Evolutionary conservation across 768 basidiomycete genomes (phyloP), one percentile per base, ranked within the genome.

Genomic region (Rhizopogon sp.): DNA sequence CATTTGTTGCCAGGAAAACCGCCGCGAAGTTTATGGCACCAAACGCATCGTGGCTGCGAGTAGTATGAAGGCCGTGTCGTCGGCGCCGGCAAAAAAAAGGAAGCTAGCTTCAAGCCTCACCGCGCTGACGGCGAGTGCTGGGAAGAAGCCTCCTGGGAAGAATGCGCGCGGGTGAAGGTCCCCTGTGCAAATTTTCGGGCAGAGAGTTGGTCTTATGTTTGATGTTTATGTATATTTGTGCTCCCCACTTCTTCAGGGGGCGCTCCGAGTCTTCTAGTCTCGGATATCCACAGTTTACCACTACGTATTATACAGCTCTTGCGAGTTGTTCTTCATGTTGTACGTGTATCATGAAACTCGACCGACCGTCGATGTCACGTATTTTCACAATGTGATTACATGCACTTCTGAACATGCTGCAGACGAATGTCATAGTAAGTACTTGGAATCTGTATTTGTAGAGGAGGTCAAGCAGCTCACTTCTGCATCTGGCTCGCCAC

Each of bases 1-100:
- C n/a, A 6, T 9, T 7, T 35, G 11, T 7, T 49, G 52, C 35
- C 58, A 82, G 79, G 68, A 68, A 35, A 78, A 77, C 52, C 72
- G 65, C 35, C 70, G 72, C 13, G 74, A 76, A 59, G 57, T 72
- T 14, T 69, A 66, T 3, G 51, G 66, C 16, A 64, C 69, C 50
- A 68, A 60, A 62, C 72, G 58, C 60, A 71, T 43, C 45, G 35
- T 52, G 5, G 58, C 58, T 35, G 41, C 54, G 29, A 42, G 35
- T 14, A 39, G 46, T 45, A 9, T 43, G 33, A 61, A 57, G 49
- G 46, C 56, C 8, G n/a, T 40, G 40, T 58, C 45, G 22, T 45
- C 46, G 14, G 41, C 43, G 3, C 49, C 62, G 43, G 50, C 51
- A 22, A 71, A 61, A 56, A 70, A 60, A 53, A 69, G 60, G 35